These are phyloP conservation scores for Dactylonectria macrodidyma DNA, from an alignment of 2,329 filamentous ascomycete species.

Conservation along the genomic window DNA sequence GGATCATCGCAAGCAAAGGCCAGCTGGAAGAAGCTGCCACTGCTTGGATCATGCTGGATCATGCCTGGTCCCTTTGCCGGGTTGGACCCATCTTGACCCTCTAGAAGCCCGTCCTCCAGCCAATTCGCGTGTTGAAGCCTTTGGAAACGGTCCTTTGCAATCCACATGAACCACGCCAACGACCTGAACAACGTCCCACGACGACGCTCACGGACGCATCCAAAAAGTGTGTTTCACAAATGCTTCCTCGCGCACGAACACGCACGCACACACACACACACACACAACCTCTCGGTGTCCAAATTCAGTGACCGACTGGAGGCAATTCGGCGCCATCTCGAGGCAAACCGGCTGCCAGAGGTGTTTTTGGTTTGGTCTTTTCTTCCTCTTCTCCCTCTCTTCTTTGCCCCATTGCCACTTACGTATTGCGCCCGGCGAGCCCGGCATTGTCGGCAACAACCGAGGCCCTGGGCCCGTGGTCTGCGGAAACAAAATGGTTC, in stretches of 20 bases:
- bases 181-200: not conserved
- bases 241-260: not conserved
- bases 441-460: not conserved
- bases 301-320: conserved; percentile 28
- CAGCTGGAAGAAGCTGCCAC: not conserved
- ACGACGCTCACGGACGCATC: not conserved
- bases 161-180: conserved; percentile 5
- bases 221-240: conserved; percentile 18
- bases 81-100: not conserved
- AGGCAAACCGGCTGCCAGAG: conserved; percentile 10
- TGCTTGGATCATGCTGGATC: not conserved
- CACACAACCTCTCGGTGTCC: conserved; percentile 33
- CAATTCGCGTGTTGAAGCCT: conserved; percentile 6
- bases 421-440: not conserved
- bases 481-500: not conserved
- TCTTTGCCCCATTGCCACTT: not conserved
- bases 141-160: conserved; percentile 2
- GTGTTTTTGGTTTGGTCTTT: not conserved
- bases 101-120: conserved; percentile 1
- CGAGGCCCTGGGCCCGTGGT: not conserved
- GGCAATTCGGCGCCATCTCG: conserved; percentile 7
- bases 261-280: not conserved
- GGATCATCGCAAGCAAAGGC: conserved; percentile 29
- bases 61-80: too few species aligned
- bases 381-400: not conserved